Base-by-base conservation (phyloP, 768 basidiomycete species). In the Pleurotus djamor region DNA sequence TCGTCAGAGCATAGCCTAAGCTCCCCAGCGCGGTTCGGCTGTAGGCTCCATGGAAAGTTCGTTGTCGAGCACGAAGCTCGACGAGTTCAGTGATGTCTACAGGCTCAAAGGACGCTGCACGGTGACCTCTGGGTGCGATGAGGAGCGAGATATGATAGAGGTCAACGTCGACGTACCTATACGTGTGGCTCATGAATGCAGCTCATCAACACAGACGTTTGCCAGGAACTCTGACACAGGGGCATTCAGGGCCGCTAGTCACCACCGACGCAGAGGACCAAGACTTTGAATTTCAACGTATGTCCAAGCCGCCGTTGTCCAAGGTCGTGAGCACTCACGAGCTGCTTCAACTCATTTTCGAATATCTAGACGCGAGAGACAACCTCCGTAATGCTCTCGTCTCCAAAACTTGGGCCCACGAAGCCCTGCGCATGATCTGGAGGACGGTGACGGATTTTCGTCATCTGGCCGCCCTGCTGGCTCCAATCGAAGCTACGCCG, bases 11-110 rank as follows among this genome's bases (percentile, higher is more conserved):
- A 66, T 89, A 92, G 0, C 90, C 88, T 2, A 95, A 77, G 59
- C 85, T 84, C 12, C 85, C 84, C 7, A 94, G 76, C 0, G 91
- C 91, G 0, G 86, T 89, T 32, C 92, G 84, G 41, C 79, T 80
- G 71, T 94, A 94, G 12, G 92, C 90, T 13, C 91, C 92, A 55
- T 93, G 83, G 67, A 92, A 93, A 0, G 92, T 94, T 44, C 92
- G 80, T 63, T 91, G 86, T 33, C 91, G 80, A 0, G 92, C 92
- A 12, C 92, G 81, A 14, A 94, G 71, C 68, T 94, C 92, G 21
- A 84, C 84, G 55, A 88, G 81, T 67, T 88, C 85, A 54, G 76
- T 78, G 35, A 85, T 60, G 63, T 88, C 86, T 14, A 74, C 64
- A 0, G 85, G 73, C 6, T 75, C 65, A 63, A 85, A 87, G 1